phyloP scores from a whole-genome alignment of 345 rosid species.

The Salix purpurea region DNA sequence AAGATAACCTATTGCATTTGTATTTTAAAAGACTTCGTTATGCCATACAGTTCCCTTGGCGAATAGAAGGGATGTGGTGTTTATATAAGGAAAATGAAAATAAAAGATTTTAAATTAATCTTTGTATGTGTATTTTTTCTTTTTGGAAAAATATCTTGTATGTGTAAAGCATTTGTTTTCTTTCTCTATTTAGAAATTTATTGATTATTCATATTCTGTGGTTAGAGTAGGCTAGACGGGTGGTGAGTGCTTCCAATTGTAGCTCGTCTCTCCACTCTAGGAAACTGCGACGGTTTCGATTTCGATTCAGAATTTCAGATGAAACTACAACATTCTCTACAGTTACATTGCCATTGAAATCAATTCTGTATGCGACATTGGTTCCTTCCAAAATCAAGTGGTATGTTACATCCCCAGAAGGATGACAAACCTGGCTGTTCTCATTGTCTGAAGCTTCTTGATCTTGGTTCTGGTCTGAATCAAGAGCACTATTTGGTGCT shows the following conservation, averaged over 20 bases:
- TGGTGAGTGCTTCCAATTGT: not conserved
- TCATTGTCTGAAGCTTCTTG: slow-evolving; percentile 17
- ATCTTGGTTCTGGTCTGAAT: slow-evolving; percentile 18
- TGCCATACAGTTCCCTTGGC: no score
- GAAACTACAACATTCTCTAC: slow-evolving; percentile 46
- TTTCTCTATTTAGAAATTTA: not conserved
- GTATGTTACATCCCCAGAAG: slow-evolving; percentile 34
- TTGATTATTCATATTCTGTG: not conserved
- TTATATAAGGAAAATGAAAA: not conserved
- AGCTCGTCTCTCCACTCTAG: slow-evolving; percentile 30
- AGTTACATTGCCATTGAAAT: slow-evolving; percentile 45
- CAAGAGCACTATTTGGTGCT: slow-evolving; percentile 7
- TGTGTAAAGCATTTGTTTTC: not conserved
- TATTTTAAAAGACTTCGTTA: no score
- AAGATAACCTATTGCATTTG: no score
- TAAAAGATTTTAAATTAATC: not conserved
- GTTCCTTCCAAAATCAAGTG: slow-evolving; percentile 74
- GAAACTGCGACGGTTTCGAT: slow-evolving; percentile 21
- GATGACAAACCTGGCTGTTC: not conserved
- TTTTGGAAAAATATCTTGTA: no score
- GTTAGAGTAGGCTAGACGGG: not conserved
- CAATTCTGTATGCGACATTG: slow-evolving; percentile 70
- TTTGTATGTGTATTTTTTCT: not conserved
- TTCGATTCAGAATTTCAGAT: slow-evolving; percentile 4
- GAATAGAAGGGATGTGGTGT: not conserved